A percentile compares a stretch with the other conserved stretches of the same genome.
These are phyloP conservation scores for Roridomyces roridus DNA, from an alignment of 768 basidiomycete species.

Conservation along the genomic window DNA sequence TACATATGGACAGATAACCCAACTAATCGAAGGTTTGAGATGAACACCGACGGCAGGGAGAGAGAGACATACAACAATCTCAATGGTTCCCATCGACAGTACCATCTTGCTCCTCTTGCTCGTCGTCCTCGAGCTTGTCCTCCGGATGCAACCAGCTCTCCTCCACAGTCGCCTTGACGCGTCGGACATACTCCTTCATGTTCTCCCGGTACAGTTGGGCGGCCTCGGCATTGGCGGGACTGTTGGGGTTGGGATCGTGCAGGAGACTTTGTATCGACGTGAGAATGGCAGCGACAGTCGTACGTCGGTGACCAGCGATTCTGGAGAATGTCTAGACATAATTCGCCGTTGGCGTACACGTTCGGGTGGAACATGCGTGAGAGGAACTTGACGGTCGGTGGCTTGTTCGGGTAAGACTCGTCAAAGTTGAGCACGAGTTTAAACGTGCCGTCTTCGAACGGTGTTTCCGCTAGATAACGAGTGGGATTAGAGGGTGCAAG, in stretches of 20 bases:
- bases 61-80: neutral
- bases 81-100: conserved; percentile 7
- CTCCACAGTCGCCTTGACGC: conserved; percentile 93
- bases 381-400: conserved; percentile 96
- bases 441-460: conserved; percentile 99
- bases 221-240: conserved; percentile 98
- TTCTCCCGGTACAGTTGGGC: conserved; percentile 96
- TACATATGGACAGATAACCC: no score
- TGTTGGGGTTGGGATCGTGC: conserved; percentile 98
- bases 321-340: conserved; percentile 98
- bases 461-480: conserved; percentile 81
- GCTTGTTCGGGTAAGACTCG: conserved; percentile 98
- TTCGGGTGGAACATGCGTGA: conserved; percentile 99
- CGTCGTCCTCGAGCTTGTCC: conserved; percentile 53
- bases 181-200: conserved; percentile 96
- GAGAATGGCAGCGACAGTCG: conserved; percentile 96
- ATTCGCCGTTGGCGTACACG: conserved; percentile 97
- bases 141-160: conserved; percentile 94
- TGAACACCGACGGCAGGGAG: no score
- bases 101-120: conserved; percentile 13
- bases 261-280: conserved; percentile 95
- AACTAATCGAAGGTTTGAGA: no score
- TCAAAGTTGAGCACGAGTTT: conserved; percentile 95
- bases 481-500: neutral
- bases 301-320: conserved; percentile 99